phyloP scores from a whole-genome alignment of 352 stramenopile genomes.

The Phytophthora kernoviae region DNA sequence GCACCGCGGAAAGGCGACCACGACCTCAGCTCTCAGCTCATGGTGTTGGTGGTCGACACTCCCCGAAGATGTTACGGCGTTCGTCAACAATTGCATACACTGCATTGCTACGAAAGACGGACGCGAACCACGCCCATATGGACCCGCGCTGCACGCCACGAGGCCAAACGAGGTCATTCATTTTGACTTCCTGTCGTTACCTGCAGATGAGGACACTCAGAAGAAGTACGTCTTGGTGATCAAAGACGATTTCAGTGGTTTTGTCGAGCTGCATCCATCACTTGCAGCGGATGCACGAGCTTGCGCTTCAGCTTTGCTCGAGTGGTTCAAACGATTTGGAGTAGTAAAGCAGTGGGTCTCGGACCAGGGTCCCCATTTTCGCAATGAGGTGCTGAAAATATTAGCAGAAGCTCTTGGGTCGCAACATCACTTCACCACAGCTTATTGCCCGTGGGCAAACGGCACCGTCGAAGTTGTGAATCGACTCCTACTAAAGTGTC shows the following conservation, averaged over 20 bases:
- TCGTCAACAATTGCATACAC: slow-evolving; percentile 24
- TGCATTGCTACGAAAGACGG: background rate
- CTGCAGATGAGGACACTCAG: background rate
- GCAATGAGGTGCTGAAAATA: background rate
- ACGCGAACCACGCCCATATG: slow-evolving; percentile 15
- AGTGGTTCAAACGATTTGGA: slow-evolving; percentile 42
- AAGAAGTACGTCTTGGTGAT: slow-evolving; percentile 31
- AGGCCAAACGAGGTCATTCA: slow-evolving; percentile 41
- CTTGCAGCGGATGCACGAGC: background rate
- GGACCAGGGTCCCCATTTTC: slow-evolving; percentile 27
- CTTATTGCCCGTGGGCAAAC: background rate
- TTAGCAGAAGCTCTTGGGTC: background rate
- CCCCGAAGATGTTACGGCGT: slow-evolving; percentile 4
- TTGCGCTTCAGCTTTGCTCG: background rate
- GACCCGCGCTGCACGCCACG: slow-evolving; percentile 20
- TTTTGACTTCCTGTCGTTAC: slow-evolving; percentile 35
- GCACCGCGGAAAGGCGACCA: slow-evolving; percentile 22
- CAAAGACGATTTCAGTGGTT: slow-evolving; percentile 37
- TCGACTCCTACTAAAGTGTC: background rate
- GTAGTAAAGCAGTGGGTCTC: slow-evolving; percentile 29
- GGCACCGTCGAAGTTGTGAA: slow-evolving; percentile 7
- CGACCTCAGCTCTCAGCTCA: background rate
- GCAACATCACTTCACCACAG: background rate
- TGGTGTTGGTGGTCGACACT: slow-evolving; percentile 18
- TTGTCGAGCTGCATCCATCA: slow-evolving; percentile 28